These are phyloP conservation scores for Cornus florida DNA, from an alignment of 148 eudicot species.

Conservation along the genomic window DNA sequence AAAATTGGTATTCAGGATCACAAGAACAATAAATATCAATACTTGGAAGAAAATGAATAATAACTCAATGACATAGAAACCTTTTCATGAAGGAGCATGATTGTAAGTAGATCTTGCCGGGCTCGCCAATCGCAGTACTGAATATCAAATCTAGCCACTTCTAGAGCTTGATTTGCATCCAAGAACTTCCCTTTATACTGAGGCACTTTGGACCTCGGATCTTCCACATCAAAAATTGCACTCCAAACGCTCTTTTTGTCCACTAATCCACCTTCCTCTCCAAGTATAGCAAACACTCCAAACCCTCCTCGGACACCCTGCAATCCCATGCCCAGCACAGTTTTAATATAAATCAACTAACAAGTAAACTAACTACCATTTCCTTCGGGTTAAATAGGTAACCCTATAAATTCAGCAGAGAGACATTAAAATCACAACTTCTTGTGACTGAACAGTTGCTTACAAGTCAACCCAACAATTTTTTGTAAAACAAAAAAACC, in stretches of 20 bases:
- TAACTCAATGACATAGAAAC: slow-evolving; percentile 22
- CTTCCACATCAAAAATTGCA: slow-evolving; percentile 75
- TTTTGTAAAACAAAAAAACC: no score
- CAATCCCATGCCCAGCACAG: slow-evolving; percentile 3
- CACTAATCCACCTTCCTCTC: slow-evolving; percentile 61
- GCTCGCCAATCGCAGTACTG: slow-evolving; percentile 98
- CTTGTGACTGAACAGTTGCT: no score
- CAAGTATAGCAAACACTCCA: slow-evolving; percentile 66
- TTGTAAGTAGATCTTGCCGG: slow-evolving; percentile 87
- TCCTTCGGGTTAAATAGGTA: neutral
- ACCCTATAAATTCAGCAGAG: neutral
- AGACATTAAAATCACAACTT: neutral
- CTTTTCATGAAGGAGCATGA: slow-evolving; percentile 94
- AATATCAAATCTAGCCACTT: slow-evolving; percentile 81
- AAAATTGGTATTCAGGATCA: neutral
- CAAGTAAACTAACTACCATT: neutral
- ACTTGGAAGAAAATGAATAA: neutral
- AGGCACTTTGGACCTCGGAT: slow-evolving; percentile 70
- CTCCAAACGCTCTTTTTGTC: slow-evolving; percentile 74
- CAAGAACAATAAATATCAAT: neutral
- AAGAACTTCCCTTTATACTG: slow-evolving; percentile 73
- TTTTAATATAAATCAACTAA: slow-evolving; percentile 6
- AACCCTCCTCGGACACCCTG: slow-evolving; percentile 62
- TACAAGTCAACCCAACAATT: no score
- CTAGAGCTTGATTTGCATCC: slow-evolving; percentile 81